Base-by-base conservation (phyloP, 768 basidiomycete species). In the Psilocybe azurescens region DNA sequence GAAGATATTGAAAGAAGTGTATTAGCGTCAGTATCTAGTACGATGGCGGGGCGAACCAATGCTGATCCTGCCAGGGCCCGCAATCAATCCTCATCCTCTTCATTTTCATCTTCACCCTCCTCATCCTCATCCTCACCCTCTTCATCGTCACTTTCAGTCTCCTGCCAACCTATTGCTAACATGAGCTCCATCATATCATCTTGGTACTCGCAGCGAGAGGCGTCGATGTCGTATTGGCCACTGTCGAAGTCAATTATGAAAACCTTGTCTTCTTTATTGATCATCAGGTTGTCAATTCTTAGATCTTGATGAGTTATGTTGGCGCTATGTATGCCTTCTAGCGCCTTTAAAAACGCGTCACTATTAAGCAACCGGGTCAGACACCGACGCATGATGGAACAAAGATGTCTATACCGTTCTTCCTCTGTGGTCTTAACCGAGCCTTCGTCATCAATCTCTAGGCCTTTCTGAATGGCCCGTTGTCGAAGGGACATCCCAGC, bases 221-320 rank as follows among this genome's bases (percentile, higher is more conserved):
- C 20, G 1, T 20, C 20, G 38, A 14, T 38, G 41, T 39, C 24
- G 28, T 52, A 33, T 30, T 14, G 16, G 29, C 24, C 38, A 41
- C 18, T 46, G 20, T 65, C 64, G 47, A 65, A 65, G 52, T 62
- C 64, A 29, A 65, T 62, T 24, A 65, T 53, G 29, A 33, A 58
- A 18, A 48, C 56, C 7, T 65, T 20, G 14, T 41, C 60, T 16
- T 52, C 14, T 8, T 57, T 29, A 29, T 58, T 39, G 36, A 65
- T 41, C n/a, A 39, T 36, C 28, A 65, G 24, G 28, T 65, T 65
- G 3, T 51, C 53, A 46, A n/a, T n/a, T 14, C 59, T 53, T 18
- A 64, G 51, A 33, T 64, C 63, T 11, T 58, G 28, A 28, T 65
- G 64, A 5, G n/a, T 33, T 24, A 62, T 33, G 4, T 58, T 20